Evolutionary conservation across 345 rosid species (phyloP), one percentile per base, ranked within the genome.

Genomic region (Schrenkiella parvula): DNA sequence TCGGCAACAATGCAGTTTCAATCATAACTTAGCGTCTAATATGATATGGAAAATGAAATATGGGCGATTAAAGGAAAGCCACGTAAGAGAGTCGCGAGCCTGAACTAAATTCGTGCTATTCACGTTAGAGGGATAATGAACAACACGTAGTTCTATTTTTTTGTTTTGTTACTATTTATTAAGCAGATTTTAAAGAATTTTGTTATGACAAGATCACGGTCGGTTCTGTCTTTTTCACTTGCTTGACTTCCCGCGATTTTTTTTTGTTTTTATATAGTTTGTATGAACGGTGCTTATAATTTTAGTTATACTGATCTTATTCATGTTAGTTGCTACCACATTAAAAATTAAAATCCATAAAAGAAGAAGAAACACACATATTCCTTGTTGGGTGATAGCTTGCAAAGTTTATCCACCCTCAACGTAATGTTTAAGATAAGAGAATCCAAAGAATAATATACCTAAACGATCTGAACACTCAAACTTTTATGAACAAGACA

Each of bases 111-210:
- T 64, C 65, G 77, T 73, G 71, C 65, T 54, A 44, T 18, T 64
- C 77, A 73, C 71, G 77, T 73, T 55, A 44, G 39, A 54, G 29
- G 29, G 77, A 44, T 73, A n/a, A 64, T 73, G 77, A 55, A 64
- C 71, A 65, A 65, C 66, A 73, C 58, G 77, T 64, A 34, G 55
- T 48, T 28, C 18, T 46, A 25, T 18, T 15, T 3, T 35, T 32
- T 23, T 10, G 8, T 11, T 38, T 18, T 26, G 0, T 39, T 26
- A 13, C 25, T 3, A 37, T 22, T 41, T 38, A 19, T 25, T 1
- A 52, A 44, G 37, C 35, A 57, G 12, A 57, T 48, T 47, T 31
- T n/a, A 18, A 28, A 39, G 44, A 22, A 34, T 4, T 55, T 25
- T 37, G n/a, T 37, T 17, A 63, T 63, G 64, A 72, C 47, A 64